These are phyloP conservation scores for Podaxis rugospora DNA, from an alignment of 768 basidiomycete species.

Conservation along the genomic window DNA sequence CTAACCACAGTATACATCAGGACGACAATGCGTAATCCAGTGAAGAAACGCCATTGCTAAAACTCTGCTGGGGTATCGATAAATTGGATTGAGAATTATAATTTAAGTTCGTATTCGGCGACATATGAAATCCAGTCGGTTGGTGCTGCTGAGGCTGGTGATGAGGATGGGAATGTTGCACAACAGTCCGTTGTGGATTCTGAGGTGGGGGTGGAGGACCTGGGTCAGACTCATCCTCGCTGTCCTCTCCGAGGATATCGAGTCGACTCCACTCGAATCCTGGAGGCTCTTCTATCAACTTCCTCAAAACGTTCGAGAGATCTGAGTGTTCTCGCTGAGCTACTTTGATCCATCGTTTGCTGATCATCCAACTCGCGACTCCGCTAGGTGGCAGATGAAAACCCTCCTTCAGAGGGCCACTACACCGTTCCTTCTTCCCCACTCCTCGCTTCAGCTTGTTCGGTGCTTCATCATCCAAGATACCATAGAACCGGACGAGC, in stretches of 20 bases:
- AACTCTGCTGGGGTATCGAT: conserved; percentile 17
- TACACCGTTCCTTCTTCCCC: conserved; percentile 49
- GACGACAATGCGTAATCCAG: conserved; percentile 31
- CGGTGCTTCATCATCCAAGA: conserved; percentile 56
- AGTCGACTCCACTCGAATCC: conserved; percentile 50
- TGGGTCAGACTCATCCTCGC: conserved; percentile 36
- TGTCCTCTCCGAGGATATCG: conserved; percentile 52
- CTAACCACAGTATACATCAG: conserved; percentile 3
- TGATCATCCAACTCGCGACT: conserved; percentile 73
- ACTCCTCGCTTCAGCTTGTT: conserved; percentile 53
- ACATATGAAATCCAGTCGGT: conserved; percentile 6
- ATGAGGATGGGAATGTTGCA: conserved; percentile 8
- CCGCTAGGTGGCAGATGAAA: conserved; percentile 59
- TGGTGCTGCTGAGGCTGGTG: conserved; percentile 4
- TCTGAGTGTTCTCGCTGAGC: conserved; percentile 43
- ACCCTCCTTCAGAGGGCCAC: conserved; percentile 54
- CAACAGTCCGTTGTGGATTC: conserved; percentile 1
- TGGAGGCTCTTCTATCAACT: conserved; percentile 39
- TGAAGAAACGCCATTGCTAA: conserved; percentile 24
- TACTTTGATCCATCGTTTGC: conserved; percentile 53
- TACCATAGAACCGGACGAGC: conserved; percentile 53
- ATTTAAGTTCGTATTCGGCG: conserved; percentile 1
- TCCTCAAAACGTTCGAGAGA: conserved; percentile 35
- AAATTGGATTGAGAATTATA: conserved; percentile 17
- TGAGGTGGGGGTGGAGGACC: conserved; percentile 12